These are phyloP conservation scores for Corynascus novoguineensis DNA, from an alignment of 495 filamentous ascomycete species.

Conservation along the genomic window DNA sequence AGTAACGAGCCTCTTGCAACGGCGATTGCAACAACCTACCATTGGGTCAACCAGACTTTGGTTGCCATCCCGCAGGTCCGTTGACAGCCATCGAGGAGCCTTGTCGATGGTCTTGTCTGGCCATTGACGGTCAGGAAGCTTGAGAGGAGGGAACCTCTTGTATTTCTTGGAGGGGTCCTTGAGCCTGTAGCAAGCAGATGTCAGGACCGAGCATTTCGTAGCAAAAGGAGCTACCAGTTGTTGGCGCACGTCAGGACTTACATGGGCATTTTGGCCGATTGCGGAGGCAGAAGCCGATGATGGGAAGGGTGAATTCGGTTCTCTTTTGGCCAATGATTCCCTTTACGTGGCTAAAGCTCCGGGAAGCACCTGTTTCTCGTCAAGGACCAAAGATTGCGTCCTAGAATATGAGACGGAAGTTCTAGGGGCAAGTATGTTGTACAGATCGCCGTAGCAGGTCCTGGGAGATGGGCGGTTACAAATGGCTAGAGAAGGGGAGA, in stretches of 20 bases:
- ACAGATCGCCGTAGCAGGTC: neutral
- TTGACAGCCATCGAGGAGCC: slow-evolving; percentile 79
- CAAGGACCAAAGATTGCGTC: neutral
- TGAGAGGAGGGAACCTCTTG: slow-evolving; percentile 63
- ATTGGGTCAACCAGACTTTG: slow-evolving; percentile 85
- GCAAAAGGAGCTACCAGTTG: neutral
- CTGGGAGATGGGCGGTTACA: neutral
- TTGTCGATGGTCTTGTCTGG: slow-evolving; percentile 73
- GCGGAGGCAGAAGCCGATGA: neutral
- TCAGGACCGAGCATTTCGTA: slow-evolving; percentile 6
- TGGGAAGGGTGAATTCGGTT: neutral
- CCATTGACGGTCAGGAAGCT: slow-evolving; percentile 88
- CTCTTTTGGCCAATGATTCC: neutral
- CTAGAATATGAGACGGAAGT: neutral
- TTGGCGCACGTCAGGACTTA: slow-evolving; percentile 19
- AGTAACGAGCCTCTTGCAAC: neutral
- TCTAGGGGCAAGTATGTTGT: neutral
- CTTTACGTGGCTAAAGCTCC: neutral
- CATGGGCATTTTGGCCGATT: slow-evolving; percentile 31
- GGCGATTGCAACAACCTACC: slow-evolving; percentile 47
- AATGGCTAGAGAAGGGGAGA: neutral
- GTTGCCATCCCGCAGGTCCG: slow-evolving; percentile 83
- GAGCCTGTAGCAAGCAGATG: slow-evolving; percentile 55
- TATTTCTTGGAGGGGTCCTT: slow-evolving; percentile 94
- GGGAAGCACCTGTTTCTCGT: neutral